Evolutionary conservation across 2,329 filamentous ascomycete genomes (phyloP), one percentile per base, ranked within the genome.

Genomic region (Phyllosticta paracitricarpa): DNA sequence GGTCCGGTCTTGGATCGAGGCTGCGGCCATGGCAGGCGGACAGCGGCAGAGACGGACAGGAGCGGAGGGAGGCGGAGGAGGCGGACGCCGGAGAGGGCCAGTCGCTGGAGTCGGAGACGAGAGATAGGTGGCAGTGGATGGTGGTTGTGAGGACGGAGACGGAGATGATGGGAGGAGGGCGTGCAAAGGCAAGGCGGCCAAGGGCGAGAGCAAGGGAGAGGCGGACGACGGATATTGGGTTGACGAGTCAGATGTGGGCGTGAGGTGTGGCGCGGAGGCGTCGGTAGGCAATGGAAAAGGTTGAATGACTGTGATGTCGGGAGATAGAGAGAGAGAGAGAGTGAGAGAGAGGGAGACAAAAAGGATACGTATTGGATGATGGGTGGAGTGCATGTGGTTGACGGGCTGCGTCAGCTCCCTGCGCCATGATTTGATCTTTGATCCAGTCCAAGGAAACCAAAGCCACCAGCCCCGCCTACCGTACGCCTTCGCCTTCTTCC

Each of bases 1-100:
- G 62, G 94, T 99, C 71, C 94, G 90, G 79, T 99, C 94, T 80
- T 99, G 94, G 74, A 97, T 96, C 58, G 91, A 93, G 59, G 79
- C 75, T 54, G 79, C 77, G 63, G 80, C 75, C 67, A 67, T 61
- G 59, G 60, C 55, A 61, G 54, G 62, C 48, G 30, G 56, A n/a
- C 30, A 12, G 54, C 35, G 54, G 52, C 33, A 30, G 56, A 48
- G 7, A 33, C 35, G 57, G 35, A 26, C n/a, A 51, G 48, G 56
- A 56, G 56, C 33, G 52, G 25, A 25, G 61, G 51, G 40, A 58
- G 56, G 56, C 56, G 56, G 30, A 55, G 61, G 33, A n/a, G 61
- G 59, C 54, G 54, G 59, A 48, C 55, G 17, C 51, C 28, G 55
- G 54, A 61, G 54, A 33, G 57, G 55, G 40, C 26, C 51, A 24